These are phyloP conservation scores for Silene coronaria DNA, from an alignment of 179 eudicot species.

Conservation along the genomic window DNA sequence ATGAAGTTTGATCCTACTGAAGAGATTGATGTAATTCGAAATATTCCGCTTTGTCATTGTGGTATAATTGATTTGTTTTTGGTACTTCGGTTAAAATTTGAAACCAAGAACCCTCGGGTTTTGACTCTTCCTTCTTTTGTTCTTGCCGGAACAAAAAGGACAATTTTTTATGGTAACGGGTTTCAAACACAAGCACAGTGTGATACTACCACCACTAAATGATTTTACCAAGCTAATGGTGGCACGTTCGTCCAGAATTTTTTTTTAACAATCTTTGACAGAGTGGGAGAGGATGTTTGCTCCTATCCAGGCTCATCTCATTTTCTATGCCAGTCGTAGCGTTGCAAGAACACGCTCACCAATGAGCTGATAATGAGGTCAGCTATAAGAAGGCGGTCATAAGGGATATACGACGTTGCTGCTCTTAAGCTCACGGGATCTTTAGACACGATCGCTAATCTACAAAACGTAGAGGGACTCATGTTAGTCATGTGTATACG, in stretches of 20 bases:
- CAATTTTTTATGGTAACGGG: too few species aligned
- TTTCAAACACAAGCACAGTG: too few species aligned
- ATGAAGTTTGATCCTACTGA: neutral
- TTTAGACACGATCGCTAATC: too few species aligned
- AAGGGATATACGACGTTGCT: neutral
- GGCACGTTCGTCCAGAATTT: too few species aligned
- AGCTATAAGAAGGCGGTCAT: neutral
- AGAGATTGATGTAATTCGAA: neutral
- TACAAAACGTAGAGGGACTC: too few species aligned
- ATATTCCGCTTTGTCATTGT: neutral
- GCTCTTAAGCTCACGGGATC: neutral
- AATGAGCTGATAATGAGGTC: neutral
- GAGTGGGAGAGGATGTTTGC: too few species aligned
- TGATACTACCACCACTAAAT: neutral
- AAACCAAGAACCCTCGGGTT: neutral
- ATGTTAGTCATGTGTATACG: too few species aligned
- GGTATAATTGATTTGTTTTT: neutral
- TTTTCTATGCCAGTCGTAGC: neutral
- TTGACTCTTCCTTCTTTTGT: neutral
- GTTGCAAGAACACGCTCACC: neutral
- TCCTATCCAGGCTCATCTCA: too few species aligned
- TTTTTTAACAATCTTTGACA: too few species aligned
- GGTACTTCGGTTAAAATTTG: neutral
- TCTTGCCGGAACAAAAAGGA: too few species aligned
- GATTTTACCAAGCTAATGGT: too few species aligned